Base-by-base conservation (phyloP, 306 rosid species). In the Cicer yamashitae region DNA sequence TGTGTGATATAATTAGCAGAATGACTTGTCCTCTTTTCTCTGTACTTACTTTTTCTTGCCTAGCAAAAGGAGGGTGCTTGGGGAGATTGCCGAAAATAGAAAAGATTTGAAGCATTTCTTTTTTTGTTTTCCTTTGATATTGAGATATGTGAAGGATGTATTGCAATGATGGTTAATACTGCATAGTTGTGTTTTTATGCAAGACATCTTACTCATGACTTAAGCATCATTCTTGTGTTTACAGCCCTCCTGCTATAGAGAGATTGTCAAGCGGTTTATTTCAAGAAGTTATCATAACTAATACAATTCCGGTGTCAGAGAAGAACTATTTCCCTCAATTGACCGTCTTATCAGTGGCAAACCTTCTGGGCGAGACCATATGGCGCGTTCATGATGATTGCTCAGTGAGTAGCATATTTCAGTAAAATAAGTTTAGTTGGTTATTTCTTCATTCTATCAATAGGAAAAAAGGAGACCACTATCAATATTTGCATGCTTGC, bases 371-470 rank as follows among this genome's bases (percentile, higher is more conserved):
- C 20, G 99, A 94, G 90, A 94, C 99, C 77, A 88, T 94, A 60
- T 94, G 99, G 99, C 99, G 98, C 67, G 98, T 94, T 68, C 98
- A 94, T 62, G 99, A 92, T 58, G 99, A 94, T 79, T 94, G 99
- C 87, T 92, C 99, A 72, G 99, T 94, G 87, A 94, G 98, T 87
- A 86, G 88, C 79, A 86, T 90, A 80, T 91, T 86, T 85, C 86
- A 78, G 82, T 88, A 84, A 86, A 79, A 67, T 77, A 43, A 60
- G 69, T 39, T 64, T 41, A 56, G 25, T 38, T 68, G 9, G 44
- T 58, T 59, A 50, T 58, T 73, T 80, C 8, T 63, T 43, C n/a
- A 74, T 73, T 72, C 57, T 78, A 9, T 54, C 45, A 22, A 34
- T 57, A 54, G 57, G 57, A 30, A 13, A 56, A 77, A 79, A 22